These are phyloP conservation scores for Pleurotus giganteus DNA, from an alignment of 768 basidiomycete species.

Conservation along the genomic window DNA sequence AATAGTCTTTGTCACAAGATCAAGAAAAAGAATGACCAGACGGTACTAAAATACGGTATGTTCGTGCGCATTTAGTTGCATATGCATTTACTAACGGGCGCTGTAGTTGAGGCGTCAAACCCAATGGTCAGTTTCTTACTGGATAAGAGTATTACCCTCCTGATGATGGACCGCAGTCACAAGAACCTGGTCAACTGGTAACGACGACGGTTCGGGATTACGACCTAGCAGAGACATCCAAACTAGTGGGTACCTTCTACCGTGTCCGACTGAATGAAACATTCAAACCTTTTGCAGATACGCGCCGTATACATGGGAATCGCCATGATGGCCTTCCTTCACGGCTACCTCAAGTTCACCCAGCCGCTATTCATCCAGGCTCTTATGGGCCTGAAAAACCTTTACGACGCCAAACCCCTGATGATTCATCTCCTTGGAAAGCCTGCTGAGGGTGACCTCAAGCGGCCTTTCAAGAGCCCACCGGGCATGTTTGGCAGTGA, in stretches of 20 bases:
- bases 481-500: constrained; percentile 71
- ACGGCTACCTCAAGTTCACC: constrained; percentile 92
- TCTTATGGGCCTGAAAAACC: constrained; percentile 90
- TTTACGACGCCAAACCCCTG: constrained; percentile 85
- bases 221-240: constrained; percentile 84
- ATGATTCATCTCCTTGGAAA: constrained; percentile 80
- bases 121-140: constrained; percentile 61
- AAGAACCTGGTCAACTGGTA: constrained; percentile 69
- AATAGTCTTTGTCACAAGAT: constrained; percentile 47
- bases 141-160: not conserved
- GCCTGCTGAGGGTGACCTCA: constrained; percentile 79
- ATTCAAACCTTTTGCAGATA: constrained; percentile 36
- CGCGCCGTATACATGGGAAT: constrained; percentile 70
- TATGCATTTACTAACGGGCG: not conserved
- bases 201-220: constrained; percentile 95
- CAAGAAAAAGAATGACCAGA: constrained; percentile 93
- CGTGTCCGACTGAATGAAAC: not conserved
- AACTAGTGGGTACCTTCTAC: constrained; percentile 50
- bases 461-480: constrained; percentile 82
- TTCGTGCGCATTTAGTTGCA: constrained; percentile 14
- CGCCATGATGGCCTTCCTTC: constrained; percentile 90
- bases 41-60: constrained; percentile 92
- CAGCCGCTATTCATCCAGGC: constrained; percentile 95
- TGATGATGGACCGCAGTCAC: constrained; percentile 34
- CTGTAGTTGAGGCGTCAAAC: constrained; percentile 66